phyloP scores from a whole-genome alignment of 768 basidiomycete genomes.

The Mycena belliarum region DNA sequence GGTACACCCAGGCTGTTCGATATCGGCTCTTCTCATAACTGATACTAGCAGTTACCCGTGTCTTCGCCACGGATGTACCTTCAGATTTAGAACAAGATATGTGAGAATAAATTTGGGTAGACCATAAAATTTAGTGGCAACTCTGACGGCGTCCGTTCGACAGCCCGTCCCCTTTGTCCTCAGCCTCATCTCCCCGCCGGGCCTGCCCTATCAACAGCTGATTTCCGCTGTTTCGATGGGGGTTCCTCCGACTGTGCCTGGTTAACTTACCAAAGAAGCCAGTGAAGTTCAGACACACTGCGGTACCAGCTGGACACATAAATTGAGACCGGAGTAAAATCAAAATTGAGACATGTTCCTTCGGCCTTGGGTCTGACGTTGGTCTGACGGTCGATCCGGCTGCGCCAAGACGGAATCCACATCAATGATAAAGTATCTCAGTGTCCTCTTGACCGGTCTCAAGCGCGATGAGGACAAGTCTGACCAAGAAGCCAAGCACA shows the following conservation, averaged over 20 bases:
- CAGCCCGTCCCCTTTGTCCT: slow-evolving; percentile 1
- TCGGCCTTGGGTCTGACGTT: slow-evolving; percentile 4
- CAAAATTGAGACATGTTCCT: not conserved
- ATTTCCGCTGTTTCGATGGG: not conserved
- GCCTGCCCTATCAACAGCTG: not conserved
- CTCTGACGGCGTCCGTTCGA: not conserved
- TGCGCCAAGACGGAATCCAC: slow-evolving; percentile 1
- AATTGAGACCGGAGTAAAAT: not conserved
- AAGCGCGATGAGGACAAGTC: slow-evolving; percentile 1
- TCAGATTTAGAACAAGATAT: too few relatives aligned
- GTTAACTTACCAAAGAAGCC: slow-evolving; percentile 6
- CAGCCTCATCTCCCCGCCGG: not conserved
- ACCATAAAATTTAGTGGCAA: too few relatives aligned
- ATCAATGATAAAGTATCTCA: slow-evolving; percentile 4
- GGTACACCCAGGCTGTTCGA: too few relatives aligned
- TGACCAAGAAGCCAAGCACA: not conserved
- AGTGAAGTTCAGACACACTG: slow-evolving; percentile 3
- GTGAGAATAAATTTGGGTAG: too few relatives aligned
- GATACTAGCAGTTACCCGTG: too few relatives aligned
- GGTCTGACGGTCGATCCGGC: too few relatives aligned
- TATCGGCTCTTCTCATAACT: too few relatives aligned
- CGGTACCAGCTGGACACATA: not conserved
- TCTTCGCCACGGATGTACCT: too few relatives aligned
- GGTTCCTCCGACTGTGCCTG: not conserved
- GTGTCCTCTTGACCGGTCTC: not conserved